These are phyloP conservation scores for Agrocybe praecox DNA, from an alignment of 768 basidiomycete genomes.

Conservation along the genomic window DNA sequence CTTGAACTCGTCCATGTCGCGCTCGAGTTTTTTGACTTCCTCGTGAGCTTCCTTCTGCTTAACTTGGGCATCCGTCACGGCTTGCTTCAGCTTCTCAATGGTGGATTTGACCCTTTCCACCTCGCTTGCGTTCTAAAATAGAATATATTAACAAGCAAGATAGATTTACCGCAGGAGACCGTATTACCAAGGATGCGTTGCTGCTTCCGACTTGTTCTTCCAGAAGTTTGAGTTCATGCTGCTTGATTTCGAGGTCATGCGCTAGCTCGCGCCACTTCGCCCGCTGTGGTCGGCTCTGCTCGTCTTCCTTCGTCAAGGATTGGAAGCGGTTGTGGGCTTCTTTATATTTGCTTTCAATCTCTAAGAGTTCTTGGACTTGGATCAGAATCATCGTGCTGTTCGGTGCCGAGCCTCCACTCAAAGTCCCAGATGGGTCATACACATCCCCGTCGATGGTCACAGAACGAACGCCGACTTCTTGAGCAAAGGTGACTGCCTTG, in stretches of 20 bases:
- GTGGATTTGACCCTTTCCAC: conserved; percentile 71
- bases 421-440: conserved; percentile 93
- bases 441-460: conserved; percentile 95
- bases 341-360: conserved; percentile 60
- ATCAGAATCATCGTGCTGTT: conserved; percentile 73
- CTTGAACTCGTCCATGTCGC: conserved; percentile 98
- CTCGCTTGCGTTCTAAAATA: conserved; percentile 71
- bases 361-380: conserved; percentile 81
- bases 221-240: conserved; percentile 81
- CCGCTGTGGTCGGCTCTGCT: conserved; percentile 49
- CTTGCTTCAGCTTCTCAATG: conserved; percentile 58
- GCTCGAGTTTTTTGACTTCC: conserved; percentile 87
- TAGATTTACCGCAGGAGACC: background rate
- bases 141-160: background rate
- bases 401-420: conserved; percentile 90
- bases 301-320: conserved; percentile 58
- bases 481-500: conserved; percentile 83
- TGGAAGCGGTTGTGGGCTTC: conserved; percentile 50
- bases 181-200: conserved; percentile 82
- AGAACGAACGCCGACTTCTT: conserved; percentile 68
- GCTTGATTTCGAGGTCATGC: conserved; percentile 84
- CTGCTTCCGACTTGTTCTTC: conserved; percentile 87
- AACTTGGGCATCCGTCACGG: conserved; percentile 65
- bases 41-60: conserved; percentile 77
- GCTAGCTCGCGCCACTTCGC: conserved; percentile 62